Base-by-base conservation (phyloP, 257 asterid genomes). In the Solanum sparsipilum region DNA sequence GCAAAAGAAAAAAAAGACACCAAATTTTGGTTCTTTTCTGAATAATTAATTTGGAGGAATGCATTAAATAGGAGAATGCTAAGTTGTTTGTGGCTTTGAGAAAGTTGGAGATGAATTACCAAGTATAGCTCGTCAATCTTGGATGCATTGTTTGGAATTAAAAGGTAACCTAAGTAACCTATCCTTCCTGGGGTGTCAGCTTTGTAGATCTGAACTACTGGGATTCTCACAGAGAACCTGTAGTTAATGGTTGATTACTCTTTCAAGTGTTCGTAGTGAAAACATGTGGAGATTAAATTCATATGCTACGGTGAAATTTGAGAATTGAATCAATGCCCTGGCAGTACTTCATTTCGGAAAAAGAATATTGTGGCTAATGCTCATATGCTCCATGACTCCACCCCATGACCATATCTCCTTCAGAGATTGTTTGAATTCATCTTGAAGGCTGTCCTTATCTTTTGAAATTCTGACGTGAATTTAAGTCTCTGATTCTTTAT, bases 321-420 rank as follows among this genome's bases (percentile, higher is more conserved):
- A 23, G 32, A 78, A 41, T 44, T 48, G 20, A 36, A 32, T 35
- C 13, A 46, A 20, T 21, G 35, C 15, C 38, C 52, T 23, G 46
- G 58, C 9, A 35, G 58, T 48, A 35, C 85, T 29, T 81, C 29
- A 46, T 81, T 48, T 81, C 20, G 68, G 18, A 81, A 81, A 81
- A 81, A 48, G 29, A 29, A 29, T 48, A 60, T 48, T 56, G 13
- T 11, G 36, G 84, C 63, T 85, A 60, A 79, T 31, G 39, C 85
- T 87, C 72, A 73, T 90, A 71, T 87, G 29, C 83, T 84, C 74
- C 67, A 84, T 60, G 46, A 87, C 52, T 23, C 48, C 27, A 79
- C 63, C 70, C 68, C 41, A 46, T 81, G 41, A 81, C 70, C 39
- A 29, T 81, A 27, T 29, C 41, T 81, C 29, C 85, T 48, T 18